These are phyloP conservation scores for Colletotrichum somersetense DNA, from an alignment of 2,329 filamentous ascomycete species.

Conservation along the genomic window DNA sequence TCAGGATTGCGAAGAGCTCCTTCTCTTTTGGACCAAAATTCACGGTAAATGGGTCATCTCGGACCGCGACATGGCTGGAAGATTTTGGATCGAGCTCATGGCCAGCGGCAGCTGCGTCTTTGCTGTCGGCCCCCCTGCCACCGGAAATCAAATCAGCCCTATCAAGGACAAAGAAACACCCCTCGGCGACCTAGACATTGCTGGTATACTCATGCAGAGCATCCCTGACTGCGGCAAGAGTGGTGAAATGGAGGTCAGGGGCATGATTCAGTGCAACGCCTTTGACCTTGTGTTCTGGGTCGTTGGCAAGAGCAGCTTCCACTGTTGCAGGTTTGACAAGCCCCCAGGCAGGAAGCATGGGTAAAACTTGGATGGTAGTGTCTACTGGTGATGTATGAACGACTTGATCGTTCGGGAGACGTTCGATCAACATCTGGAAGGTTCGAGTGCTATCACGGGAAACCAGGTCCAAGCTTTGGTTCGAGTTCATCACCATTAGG, in stretches of 20 bases:
- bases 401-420: too few species aligned
- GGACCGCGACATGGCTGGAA: slow-evolving; percentile 10
- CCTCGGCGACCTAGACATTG: slow-evolving; percentile 22
- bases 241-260: slow-evolving; percentile 15
- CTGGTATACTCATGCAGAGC: neutral
- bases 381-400: neutral
- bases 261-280: slow-evolving; percentile 8
- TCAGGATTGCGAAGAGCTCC: slow-evolving; percentile 17
- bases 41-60: slow-evolving; percentile 11
- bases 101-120: slow-evolving; percentile 14
- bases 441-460: neutral
- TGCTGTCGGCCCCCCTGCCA: slow-evolving; percentile 10
- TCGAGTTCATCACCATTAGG: neutral
- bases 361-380: neutral
- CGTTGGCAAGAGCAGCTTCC: slow-evolving; percentile 12
- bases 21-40: neutral
- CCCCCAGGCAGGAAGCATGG: neutral
- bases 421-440: neutral
- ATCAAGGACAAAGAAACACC: neutral
- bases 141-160: neutral
- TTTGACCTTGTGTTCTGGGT: slow-evolving; percentile 23
- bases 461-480: neutral
- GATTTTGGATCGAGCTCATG: slow-evolving; percentile 19
- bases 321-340: slow-evolving; percentile 22
- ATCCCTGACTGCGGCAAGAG: neutral